These are phyloP conservation scores for Diaporthe helianthi DNA, from an alignment of 2,329 filamentous ascomycete genomes.

Conservation along the genomic window DNA sequence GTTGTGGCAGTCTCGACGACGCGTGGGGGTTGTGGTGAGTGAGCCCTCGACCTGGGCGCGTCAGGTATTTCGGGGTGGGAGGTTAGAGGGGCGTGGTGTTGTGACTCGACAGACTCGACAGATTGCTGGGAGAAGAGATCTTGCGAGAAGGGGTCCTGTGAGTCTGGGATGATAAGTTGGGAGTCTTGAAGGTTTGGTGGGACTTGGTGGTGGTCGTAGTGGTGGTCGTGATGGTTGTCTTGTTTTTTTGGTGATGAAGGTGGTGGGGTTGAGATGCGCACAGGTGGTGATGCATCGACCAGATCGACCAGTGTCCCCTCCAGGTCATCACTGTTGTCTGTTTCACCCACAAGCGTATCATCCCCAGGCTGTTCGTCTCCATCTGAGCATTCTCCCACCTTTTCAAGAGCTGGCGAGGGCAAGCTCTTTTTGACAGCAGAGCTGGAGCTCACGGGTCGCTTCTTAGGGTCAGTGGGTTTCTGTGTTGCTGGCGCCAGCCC, in stretches of 20 bases:
- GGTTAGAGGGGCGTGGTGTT: not conserved
- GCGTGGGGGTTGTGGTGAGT: not conserved
- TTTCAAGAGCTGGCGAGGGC: slow-evolving; percentile 2
- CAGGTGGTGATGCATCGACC: not conserved
- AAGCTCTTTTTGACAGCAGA: not conserved
- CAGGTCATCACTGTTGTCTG: not conserved
- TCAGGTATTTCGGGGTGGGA: not conserved
- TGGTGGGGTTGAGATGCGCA: not conserved
- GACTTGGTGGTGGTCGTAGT: not conserved
- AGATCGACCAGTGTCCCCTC: not conserved
- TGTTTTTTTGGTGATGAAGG: not conserved
- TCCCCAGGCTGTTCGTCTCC: not conserved
- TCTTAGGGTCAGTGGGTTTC: not conserved
- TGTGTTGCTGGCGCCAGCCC: not conserved
- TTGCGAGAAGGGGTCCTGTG: slow-evolving; percentile 6
- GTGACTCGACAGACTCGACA: not conserved
- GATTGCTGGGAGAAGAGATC: not conserved
- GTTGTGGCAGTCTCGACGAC: not conserved
- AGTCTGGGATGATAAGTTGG: slow-evolving; percentile 22
- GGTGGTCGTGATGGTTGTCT: not conserved
- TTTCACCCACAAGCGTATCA: not conserved
- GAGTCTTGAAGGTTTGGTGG: not conserved
- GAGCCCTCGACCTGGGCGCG: not conserved
- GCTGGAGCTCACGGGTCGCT: not conserved
- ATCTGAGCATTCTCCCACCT: not conserved